Evolutionary conservation across 2,329 filamentous ascomycete species (phyloP).

Genomic region (Talaromyces pinophilus): DNA sequence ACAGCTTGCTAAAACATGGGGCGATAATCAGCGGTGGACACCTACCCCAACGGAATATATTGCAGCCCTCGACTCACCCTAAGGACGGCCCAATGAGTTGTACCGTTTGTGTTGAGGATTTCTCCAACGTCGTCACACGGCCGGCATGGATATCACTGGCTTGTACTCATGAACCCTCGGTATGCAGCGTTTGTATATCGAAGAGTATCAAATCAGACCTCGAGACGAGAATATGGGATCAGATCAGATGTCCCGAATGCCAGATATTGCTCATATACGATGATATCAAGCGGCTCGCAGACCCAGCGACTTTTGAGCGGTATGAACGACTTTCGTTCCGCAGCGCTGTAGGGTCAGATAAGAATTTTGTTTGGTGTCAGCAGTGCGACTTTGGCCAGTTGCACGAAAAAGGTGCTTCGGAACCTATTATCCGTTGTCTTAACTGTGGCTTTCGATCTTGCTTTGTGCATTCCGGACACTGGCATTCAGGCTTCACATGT

Average conservation of each 20-base stretch:
- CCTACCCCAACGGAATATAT: not conserved
- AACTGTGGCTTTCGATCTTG: constrained; percentile 2
- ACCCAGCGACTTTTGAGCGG: not conserved
- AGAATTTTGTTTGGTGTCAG: not conserved
- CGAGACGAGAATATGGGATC: not conserved
- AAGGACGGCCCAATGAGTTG: not conserved
- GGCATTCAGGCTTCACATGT: not conserved
- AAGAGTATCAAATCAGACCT: not conserved
- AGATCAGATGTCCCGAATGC: not conserved
- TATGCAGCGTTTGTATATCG: not conserved
- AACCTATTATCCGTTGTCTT: not conserved
- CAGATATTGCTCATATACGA: not conserved
- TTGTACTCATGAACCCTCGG: not conserved
- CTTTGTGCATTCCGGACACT: not conserved
- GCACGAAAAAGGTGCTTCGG: not conserved
- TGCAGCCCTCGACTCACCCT: not conserved
- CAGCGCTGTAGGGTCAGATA: not conserved
- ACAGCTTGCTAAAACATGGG: not conserved
- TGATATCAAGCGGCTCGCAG: not conserved
- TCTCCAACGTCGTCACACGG: not conserved
- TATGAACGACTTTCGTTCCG: not conserved
- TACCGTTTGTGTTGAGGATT: not conserved
- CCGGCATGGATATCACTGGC: not conserved
- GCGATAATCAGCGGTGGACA: not conserved
- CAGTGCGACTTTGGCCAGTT: not conserved